A percentile compares a stretch with the other conserved stretches of the same genome.
Conservation (phyloP, 2,329 filamentous ascomycete genomes). For the Aspergillus intermedius region DNA sequence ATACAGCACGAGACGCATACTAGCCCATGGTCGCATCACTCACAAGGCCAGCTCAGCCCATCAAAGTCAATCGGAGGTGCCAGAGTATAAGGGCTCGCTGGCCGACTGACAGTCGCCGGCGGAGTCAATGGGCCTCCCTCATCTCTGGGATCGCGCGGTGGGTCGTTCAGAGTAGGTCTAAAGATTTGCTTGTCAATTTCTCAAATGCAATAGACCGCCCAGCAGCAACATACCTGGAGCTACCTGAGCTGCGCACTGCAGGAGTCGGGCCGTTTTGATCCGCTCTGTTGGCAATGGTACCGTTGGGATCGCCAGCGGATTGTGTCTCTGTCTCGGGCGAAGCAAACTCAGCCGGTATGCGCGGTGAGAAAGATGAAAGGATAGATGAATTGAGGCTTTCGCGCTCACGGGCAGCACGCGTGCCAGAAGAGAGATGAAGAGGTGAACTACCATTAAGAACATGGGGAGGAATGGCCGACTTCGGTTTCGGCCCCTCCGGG, state of each 20-base stretch:
- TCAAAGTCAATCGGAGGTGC: conserved; percentile 48
- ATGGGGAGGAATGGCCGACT: conserved; percentile 50
- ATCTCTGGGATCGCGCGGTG: conserved; percentile 50
- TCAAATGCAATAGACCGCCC: background rate
- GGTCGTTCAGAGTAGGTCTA: conserved; percentile 38
- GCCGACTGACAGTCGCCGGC: conserved; percentile 45
- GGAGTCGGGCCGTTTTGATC: conserved; percentile 5
- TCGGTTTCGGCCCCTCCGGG: conserved; percentile 41
- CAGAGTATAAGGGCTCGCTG: conserved; percentile 44
- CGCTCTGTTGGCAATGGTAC: background rate
- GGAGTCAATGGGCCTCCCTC: conserved; percentile 45
- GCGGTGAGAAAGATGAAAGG: conserved; percentile 48
- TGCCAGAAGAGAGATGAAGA: conserved; percentile 43
- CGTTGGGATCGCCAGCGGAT: conserved; percentile 10
- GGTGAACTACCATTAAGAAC: conserved; percentile 51
- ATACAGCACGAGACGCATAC: background rate
- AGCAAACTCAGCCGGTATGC: conserved; percentile 27
- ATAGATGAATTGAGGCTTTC: conserved; percentile 55
- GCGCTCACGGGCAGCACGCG: conserved; percentile 49
- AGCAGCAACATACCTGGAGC: conserved; percentile 17
- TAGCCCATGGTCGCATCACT: conserved; percentile 16
- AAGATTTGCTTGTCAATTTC: background rate
- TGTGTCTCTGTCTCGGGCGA: conserved; percentile 12
- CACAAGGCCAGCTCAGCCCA: conserved; percentile 48
- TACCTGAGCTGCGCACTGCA: conserved; percentile 11